Evolutionary conservation across 2,329 filamentous ascomycete genomes (phyloP).

Genomic region (Colletotrichum eleusines): DNA sequence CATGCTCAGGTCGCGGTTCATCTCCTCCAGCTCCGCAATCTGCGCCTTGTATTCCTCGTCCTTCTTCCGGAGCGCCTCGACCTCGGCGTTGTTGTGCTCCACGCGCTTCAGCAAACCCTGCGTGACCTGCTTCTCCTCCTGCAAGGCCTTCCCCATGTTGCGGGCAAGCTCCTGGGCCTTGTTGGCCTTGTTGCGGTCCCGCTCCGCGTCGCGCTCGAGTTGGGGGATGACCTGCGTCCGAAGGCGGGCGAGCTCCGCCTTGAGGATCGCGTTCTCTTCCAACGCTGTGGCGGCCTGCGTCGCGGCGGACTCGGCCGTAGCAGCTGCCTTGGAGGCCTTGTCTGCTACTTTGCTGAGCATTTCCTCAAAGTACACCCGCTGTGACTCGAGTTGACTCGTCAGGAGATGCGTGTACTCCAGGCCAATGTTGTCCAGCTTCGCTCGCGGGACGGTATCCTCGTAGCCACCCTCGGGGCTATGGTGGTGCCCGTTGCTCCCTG

Average conservation of each 20-base stretch:
- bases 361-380: slow-evolving; percentile 94
- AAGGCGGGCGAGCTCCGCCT: slow-evolving; percentile 63
- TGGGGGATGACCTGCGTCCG: slow-evolving; percentile 69
- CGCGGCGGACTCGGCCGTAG: slow-evolving; percentile 73
- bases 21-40: slow-evolving; percentile 82
- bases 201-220: slow-evolving; percentile 79
- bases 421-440: slow-evolving; percentile 81
- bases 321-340: slow-evolving; percentile 82
- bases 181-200: slow-evolving; percentile 75
- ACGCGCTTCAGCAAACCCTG: slow-evolving; percentile 87
- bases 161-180: slow-evolving; percentile 83
- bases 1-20: slow-evolving; percentile 88
- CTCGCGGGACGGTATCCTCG: slow-evolving; percentile 77
- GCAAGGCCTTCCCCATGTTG: slow-evolving; percentile 78
- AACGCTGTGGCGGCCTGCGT: slow-evolving; percentile 62
- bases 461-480: slow-evolving; percentile 52
- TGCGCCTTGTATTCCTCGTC: slow-evolving; percentile 69
- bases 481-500: slow-evolving; percentile 60
- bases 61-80: slow-evolving; percentile 68
- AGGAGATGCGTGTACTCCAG: slow-evolving; percentile 95
- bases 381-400: slow-evolving; percentile 91
- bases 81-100: slow-evolving; percentile 75
- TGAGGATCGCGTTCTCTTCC: slow-evolving; percentile 52
- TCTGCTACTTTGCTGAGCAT: slow-evolving; percentile 89
- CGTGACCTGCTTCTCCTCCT: slow-evolving; percentile 89